Base-by-base conservation (phyloP, 345 rosid genomes). In the Eucalyptus viminalis region DNA sequence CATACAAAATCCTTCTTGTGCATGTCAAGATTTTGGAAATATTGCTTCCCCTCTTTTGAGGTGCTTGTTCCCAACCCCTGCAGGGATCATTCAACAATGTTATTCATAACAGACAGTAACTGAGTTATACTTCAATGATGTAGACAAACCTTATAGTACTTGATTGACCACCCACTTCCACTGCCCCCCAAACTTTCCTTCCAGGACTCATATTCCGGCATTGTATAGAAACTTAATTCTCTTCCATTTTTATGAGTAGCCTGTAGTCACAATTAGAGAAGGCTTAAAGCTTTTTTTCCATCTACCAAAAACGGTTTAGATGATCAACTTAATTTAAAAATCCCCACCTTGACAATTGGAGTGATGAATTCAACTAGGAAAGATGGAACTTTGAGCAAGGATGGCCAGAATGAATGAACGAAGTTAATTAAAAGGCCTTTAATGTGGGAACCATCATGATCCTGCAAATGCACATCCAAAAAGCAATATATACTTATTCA, bases 51-150 rank as follows among this genome's bases (percentile, higher is more conserved):
- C 90, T 98, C 99, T 88, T 92, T 89, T 27, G 95, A 89, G 3
- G 95, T 93, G 92, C 97, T 98, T 88, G 99, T 98, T 90, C 99
- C 99, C 96, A 98, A 87, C 92, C 99, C 99, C 99, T 97, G 72
- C 31, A 47, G 87, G 72, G 31, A 86, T 67, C 90, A 44, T 83
- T 53, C 37, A 37, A 62, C 50, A 13, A 65, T 40, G 54, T 27
- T 16, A n/a, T 49, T 43, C 49, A 67, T 21, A 8, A 14, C 24
- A 86, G 9, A 60, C 27, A 21, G 86, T 65, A 51, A 67, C 21
- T 22, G 54, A 86, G 37, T 87, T 58, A 80, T 43, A 86, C 80
- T 87, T 17, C 29, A 47, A 83, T 60, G n/a, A 37, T 86, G 43
- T 19, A 8, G 87, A 87, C 95, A 90, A 88, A 98, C 99, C 99